Evolutionary conservation across 106 monocot species (phyloP).

Genomic region (Narthecium ossifragum): DNA sequence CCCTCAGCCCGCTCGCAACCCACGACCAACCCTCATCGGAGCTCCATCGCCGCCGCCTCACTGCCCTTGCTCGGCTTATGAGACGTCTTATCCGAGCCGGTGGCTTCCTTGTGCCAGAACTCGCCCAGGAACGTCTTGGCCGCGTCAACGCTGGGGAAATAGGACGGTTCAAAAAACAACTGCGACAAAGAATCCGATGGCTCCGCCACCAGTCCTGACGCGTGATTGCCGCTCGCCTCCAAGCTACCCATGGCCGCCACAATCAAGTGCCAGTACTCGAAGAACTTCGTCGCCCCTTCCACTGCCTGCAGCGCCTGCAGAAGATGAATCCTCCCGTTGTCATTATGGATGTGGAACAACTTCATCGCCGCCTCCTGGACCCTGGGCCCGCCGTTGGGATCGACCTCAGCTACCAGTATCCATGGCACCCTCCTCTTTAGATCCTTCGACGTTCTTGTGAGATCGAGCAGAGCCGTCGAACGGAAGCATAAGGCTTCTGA

Average conservation of each 20-base stretch:
- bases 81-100: slow-evolving; percentile 86
- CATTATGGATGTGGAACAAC: slow-evolving; percentile 40
- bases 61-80: too few species aligned
- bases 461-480: slow-evolving; percentile 39
- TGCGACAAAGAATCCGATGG: slow-evolving; percentile 45
- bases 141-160: too few species aligned
- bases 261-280: slow-evolving; percentile 55
- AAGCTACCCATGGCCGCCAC: slow-evolving; percentile 60
- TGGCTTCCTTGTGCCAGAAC: too few species aligned
- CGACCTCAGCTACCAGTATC: slow-evolving; percentile 66
- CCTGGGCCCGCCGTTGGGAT: slow-evolving; percentile 68
- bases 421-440: slow-evolving; percentile 47
- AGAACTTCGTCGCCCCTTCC: slow-evolving; percentile 78
- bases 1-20: too few species aligned
- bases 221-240: slow-evolving; percentile 48
- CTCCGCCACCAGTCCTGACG: too few species aligned
- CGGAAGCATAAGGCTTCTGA: slow-evolving; percentile 49
- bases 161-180: slow-evolving; percentile 65
- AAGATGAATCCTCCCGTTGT: slow-evolving; percentile 38
- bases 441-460: slow-evolving; percentile 37
- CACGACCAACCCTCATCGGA: too few species aligned
- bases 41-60: too few species aligned
- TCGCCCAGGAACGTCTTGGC: too few species aligned
- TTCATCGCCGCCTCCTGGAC: slow-evolving; percentile 78
- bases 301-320: slow-evolving; percentile 70